Evolutionary conservation across 2,329 filamentous ascomycete genomes (phyloP).

Genomic region (Chalara sp.): DNA sequence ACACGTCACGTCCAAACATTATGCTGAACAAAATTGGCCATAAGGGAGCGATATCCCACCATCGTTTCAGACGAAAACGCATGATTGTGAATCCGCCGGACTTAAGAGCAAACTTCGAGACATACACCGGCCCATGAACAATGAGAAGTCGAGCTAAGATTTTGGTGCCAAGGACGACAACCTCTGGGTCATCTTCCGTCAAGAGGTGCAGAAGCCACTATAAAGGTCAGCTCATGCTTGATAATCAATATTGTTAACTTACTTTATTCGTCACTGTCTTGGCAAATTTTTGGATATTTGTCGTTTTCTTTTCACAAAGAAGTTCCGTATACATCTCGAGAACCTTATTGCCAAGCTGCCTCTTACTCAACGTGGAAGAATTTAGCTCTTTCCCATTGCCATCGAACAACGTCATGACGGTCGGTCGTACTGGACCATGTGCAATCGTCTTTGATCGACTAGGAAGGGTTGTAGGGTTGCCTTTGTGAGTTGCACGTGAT

Average conservation of each 20-base stretch:
- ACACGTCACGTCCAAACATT: conserved; percentile 77
- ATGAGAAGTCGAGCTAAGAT: conserved; percentile 80
- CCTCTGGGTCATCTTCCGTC: conserved; percentile 76
- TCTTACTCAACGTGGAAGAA: conserved; percentile 47
- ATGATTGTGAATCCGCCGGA: conserved; percentile 84
- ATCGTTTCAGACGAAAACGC: conserved; percentile 72
- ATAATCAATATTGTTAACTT: conserved; percentile 21
- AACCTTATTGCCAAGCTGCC: conserved; percentile 67
- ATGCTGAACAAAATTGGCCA: conserved; percentile 89
- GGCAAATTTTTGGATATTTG: conserved; percentile 79
- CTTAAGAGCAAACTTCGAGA: conserved; percentile 82
- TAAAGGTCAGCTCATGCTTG: conserved; percentile 3
- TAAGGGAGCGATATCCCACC: conserved; percentile 79
- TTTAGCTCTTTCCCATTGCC: conserved; percentile 26
- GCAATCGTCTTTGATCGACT: conserved; percentile 27
- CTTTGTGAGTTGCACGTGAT: conserved; percentile 44
- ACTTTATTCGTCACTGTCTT: conserved; percentile 94
- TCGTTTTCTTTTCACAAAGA: conserved; percentile 66
- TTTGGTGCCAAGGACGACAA: conserved; percentile 73
- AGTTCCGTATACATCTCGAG: conserved; percentile 72
- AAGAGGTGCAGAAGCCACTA: conserved; percentile 90
- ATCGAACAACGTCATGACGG: conserved; percentile 20
- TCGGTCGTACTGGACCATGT: conserved; percentile 22
- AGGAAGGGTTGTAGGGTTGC: conserved; percentile 36
- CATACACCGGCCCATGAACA: conserved; percentile 74